Conservation (phyloP, 2,329 filamentous ascomycete species). For the Cladosporium austrohemisphaericum region DNA sequence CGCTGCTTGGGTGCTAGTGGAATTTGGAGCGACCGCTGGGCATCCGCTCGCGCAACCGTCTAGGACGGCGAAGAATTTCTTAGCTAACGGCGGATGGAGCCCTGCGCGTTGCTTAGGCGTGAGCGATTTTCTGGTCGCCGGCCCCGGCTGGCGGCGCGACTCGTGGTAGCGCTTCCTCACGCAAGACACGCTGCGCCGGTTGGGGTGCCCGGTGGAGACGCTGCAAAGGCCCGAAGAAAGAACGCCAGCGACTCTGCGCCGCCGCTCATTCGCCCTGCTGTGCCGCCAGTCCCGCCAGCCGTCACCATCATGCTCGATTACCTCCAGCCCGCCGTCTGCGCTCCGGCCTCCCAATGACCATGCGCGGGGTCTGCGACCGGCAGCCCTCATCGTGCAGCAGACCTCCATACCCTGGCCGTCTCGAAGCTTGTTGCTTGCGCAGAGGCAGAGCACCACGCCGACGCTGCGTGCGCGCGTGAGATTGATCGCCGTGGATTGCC, state of each 20-base stretch:
- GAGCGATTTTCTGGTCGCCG: slow-evolving; percentile 17
- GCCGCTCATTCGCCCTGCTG: background rate
- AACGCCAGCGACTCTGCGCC: background rate
- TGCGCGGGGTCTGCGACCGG: slow-evolving; percentile 1
- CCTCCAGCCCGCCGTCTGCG: background rate
- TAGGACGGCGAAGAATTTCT: slow-evolving; percentile 14
- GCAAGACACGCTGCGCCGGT: slow-evolving; percentile 15
- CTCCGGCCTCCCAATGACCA: slow-evolving; percentile 5
- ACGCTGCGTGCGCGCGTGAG: background rate
- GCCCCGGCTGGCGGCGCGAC: slow-evolving; percentile 14
- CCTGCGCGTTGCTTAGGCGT: slow-evolving; percentile 4
- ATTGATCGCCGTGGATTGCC: slow-evolving; percentile 7
- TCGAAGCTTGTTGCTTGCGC: slow-evolving; percentile 11
- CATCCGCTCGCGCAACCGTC: slow-evolving; percentile 9
- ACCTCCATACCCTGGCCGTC: slow-evolving; percentile 4
- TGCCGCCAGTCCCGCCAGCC: background rate
- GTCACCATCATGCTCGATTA: background rate
- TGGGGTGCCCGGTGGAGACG: slow-evolving; percentile 11
- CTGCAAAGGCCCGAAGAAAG: slow-evolving; percentile 11
- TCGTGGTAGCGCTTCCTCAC: slow-evolving; percentile 13
- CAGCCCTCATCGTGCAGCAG: slow-evolving; percentile 9
- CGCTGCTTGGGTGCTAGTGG: background rate
- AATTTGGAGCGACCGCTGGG: slow-evolving; percentile 14
- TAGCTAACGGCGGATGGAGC: slow-evolving; percentile 16
- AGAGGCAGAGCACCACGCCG: background rate